Evolutionary conservation across 495 filamentous ascomycete genomes (phyloP).

Genomic region (Xylona heveae): DNA sequence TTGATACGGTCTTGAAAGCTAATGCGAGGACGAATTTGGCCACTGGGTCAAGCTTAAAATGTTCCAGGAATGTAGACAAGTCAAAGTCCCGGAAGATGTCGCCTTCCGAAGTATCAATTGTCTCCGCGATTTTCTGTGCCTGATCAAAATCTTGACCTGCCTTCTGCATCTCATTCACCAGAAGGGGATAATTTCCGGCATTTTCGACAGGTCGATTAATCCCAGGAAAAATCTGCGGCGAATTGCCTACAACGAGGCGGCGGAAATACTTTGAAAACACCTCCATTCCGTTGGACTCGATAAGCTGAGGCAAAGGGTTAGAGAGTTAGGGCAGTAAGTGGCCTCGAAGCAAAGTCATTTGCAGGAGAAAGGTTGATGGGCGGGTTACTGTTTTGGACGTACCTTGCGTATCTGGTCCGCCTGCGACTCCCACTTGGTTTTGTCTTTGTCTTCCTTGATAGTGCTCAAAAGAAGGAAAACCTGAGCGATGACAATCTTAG

Average conservation of each 20-base stretch:
- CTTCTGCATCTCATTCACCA: constrained; percentile 72
- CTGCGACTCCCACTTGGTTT: constrained; percentile 84
- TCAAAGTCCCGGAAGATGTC: constrained; percentile 92
- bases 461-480: constrained; percentile 83
- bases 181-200: constrained; percentile 56
- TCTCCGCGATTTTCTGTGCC: constrained; percentile 76
- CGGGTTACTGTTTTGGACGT: constrained; percentile 10
- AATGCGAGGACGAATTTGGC: constrained; percentile 75
- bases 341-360: neutral
- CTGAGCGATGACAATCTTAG: constrained; percentile 86
- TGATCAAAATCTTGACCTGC: constrained; percentile 58
- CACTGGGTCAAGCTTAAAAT: constrained; percentile 77
- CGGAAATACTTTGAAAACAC: constrained; percentile 83
- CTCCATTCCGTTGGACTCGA: constrained; percentile 94
- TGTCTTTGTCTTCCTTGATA: constrained; percentile 77
- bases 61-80: constrained; percentile 73
- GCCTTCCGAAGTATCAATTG: constrained; percentile 66
- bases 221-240: constrained; percentile 64
- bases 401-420: constrained; percentile 83
- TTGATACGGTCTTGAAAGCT: constrained; percentile 62
- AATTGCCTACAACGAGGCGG: constrained; percentile 67
- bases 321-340: too few species aligned
- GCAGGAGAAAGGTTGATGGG: neutral
- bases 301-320: constrained; percentile 31
- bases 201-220: constrained; percentile 46